Evolutionary conservation across 2,329 filamentous ascomycete genomes (phyloP), one percentile per base, ranked within the genome.

Genomic region (Talaromyces amestolkiae): DNA sequence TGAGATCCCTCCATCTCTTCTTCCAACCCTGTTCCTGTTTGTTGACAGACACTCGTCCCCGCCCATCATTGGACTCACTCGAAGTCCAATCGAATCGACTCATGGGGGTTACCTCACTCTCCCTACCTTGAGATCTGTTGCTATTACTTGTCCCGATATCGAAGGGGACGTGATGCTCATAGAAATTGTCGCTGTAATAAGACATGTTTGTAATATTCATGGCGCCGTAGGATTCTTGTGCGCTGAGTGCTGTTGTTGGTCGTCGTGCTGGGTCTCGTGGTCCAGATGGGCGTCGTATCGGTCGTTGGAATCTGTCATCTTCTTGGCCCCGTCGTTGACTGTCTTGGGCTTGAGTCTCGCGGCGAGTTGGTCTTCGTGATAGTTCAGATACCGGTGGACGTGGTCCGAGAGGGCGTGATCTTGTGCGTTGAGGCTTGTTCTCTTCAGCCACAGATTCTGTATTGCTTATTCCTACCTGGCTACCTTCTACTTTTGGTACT

Each of bases 61-160:
- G 22, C 10, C n/a, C 15, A 17, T 19, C 41, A 37, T 37, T n/a
- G 3, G 24, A 49, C 11, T 9, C 7, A 35, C 39, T 60, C 2
- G 58, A 31, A 45, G 27, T 31, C 39, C 37, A 47, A 35, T 60
- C 58, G 33, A 60, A 60, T 8, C 24, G 37, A 33, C 58, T 60
- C 7, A 60, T 17, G 5, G 58, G 27, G 1, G 17, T 39, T 1
- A 8, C 39, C 3, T 17, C 43, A 33, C 11, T 31, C 17, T 60
- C 17, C 58, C 24, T 31, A n/a, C 15, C 11, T 5, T 45, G 56
- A 59, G 17, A 31, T 17, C 27, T 19, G 49, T 33, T 33, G 9
- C 6, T 31, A 27, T 49, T 51, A 19, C 7, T 8, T 13, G 17
- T 35, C 9, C 4, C 10, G n/a, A 19, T 22, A 17, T 35, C 5